phyloP scores from a whole-genome alignment of 2,329 filamentous ascomycete genomes.

The Aspergillus hortae region DNA sequence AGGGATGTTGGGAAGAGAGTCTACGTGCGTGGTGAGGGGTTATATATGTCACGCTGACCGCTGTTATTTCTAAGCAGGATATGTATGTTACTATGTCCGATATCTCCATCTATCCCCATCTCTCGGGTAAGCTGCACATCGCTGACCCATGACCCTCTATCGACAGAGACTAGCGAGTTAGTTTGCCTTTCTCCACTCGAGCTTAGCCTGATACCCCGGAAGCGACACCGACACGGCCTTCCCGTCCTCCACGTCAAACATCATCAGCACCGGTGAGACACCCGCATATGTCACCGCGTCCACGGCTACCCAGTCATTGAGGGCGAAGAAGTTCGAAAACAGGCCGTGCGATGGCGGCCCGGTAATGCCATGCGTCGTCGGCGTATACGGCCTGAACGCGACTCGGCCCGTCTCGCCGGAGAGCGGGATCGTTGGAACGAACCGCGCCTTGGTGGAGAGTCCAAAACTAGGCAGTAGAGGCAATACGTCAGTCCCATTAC shows the following conservation, averaged over 20 bases:
- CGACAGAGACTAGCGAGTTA: neutral
- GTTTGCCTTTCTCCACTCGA: conserved; percentile 1
- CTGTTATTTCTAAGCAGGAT: neutral
- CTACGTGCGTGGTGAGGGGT: neutral
- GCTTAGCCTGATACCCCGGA: conserved; percentile 14
- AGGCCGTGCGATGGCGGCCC: conserved; percentile 6
- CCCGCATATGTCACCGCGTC: conserved; percentile 23
- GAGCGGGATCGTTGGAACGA: conserved; percentile 18
- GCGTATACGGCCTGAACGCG: conserved; percentile 17
- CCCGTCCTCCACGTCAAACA: conserved; percentile 27
- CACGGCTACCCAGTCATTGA: conserved; percentile 13
- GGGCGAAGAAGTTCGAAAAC: conserved; percentile 16
- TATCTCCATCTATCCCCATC: neutral
- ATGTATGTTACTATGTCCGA: neutral
- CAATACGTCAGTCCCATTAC: conserved; percentile 29
- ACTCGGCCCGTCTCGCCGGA: conserved; percentile 10
- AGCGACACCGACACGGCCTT: conserved; percentile 16
- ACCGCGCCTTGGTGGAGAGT: conserved; percentile 8
- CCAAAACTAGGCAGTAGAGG: neutral
- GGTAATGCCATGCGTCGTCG: conserved; percentile 1
- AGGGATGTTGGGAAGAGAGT: neutral
- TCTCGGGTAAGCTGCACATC: neutral
- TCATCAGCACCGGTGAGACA: conserved; percentile 20
- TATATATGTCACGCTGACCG: neutral
- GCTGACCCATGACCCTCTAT: neutral